These are phyloP conservation scores for Peterozyma toletana DNA, from an alignment of 805 yeast species.

Conservation along the genomic window DNA sequence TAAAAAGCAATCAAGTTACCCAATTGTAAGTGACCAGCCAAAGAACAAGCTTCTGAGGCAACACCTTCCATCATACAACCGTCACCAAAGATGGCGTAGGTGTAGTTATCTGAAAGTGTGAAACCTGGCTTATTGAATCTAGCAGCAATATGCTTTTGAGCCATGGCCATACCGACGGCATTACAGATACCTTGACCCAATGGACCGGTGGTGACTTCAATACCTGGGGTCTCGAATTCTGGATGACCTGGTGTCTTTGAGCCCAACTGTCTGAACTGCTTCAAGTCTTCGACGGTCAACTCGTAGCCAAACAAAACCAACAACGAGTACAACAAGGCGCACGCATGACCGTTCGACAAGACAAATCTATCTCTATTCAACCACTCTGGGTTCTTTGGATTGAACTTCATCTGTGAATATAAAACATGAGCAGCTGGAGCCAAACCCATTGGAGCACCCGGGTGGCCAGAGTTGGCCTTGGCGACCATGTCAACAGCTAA, in stretches of 20 bases:
- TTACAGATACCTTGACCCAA: conserved; percentile 96
- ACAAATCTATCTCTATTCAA: conserved; percentile 93
- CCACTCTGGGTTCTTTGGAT: conserved; percentile 91
- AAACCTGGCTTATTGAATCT: conserved; percentile 85
- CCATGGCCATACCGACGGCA: conserved; percentile 96
- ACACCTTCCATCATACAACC: conserved; percentile 99
- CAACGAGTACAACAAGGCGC: conserved; percentile 80
- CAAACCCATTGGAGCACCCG: conserved; percentile 98
- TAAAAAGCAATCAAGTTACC: conserved; percentile 91
- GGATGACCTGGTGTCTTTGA: conserved; percentile 98
- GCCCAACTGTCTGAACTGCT: conserved; percentile 81
- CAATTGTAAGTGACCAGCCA: conserved; percentile 94
- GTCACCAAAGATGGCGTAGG: conserved; percentile 85
- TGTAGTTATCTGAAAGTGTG: conserved; percentile 65
- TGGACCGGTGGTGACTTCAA: conserved; percentile 98
- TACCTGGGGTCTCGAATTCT: conserved; percentile 84
- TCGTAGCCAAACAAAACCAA: conserved; percentile 83
- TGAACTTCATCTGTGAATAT: conserved; percentile 74
- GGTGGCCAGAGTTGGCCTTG: conserved; percentile 94
- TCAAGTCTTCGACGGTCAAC: conserved; percentile 75
- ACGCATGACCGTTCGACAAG: conserved; percentile 93
- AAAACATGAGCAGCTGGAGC: conserved; percentile 93
- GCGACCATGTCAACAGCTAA: conserved; percentile 84
- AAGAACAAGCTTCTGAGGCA: conserved; percentile 85
- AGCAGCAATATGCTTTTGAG: conserved; percentile 88